These are phyloP conservation scores for Cladosporium sp. DNA, from an alignment of 2,329 filamentous ascomycete species.

Conservation along the genomic window DNA sequence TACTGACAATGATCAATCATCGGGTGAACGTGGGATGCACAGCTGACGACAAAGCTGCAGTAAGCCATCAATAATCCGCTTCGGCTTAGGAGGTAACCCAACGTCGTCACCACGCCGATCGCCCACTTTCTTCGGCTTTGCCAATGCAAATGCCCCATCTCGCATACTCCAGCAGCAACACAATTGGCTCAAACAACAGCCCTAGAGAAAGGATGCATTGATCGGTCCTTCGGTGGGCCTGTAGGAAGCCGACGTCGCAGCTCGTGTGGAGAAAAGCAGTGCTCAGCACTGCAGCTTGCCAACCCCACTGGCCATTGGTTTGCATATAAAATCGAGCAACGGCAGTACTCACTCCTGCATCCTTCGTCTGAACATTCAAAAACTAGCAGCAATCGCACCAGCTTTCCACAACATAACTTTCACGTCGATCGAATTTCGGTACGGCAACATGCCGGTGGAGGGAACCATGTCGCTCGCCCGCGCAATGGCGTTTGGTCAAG, in stretches of 20 bases:
- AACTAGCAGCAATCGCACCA: background rate
- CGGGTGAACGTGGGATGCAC: too few relatives aligned
- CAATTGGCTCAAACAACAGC: background rate
- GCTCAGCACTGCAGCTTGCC: background rate
- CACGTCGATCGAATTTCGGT: background rate
- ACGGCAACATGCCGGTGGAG: slow-evolving; percentile 1
- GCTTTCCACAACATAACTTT: background rate
- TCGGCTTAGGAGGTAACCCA: too few relatives aligned
- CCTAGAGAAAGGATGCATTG: background rate
- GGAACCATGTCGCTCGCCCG: background rate
- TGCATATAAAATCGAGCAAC: background rate
- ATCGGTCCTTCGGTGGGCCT: slow-evolving; percentile 1
- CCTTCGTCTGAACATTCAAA: background rate
- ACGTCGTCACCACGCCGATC: background rate
- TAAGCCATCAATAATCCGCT: too few relatives aligned
- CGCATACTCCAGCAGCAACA: background rate
- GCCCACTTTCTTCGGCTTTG: background rate
- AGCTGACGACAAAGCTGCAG: too few relatives aligned
- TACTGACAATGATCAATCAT: too few relatives aligned
- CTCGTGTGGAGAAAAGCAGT: background rate
- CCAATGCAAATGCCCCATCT: background rate
- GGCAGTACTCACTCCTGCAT: background rate
- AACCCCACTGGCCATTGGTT: background rate
- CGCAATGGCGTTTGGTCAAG: slow-evolving; percentile 32
- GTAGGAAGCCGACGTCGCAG: slow-evolving; percentile 3